Base-by-base conservation (phyloP, 1,284 basidiomycete species). In the Termitomyces sp. region DNA sequence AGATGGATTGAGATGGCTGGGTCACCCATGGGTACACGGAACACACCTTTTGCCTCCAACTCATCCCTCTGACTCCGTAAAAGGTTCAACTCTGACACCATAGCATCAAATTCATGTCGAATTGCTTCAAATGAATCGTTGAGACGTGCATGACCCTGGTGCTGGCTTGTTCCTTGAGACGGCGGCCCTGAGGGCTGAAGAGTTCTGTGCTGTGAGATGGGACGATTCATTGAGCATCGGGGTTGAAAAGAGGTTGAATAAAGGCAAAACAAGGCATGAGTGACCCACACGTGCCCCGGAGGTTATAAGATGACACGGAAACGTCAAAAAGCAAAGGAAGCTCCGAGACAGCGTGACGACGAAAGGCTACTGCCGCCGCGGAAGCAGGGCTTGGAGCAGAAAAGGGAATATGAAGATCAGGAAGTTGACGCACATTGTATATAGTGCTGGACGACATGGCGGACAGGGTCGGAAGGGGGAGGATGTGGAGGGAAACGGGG, bases 41-140 rank as follows among this genome's bases (percentile, higher is more conserved):
- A 58, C 58, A 24, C 62, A 94, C 94, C 80, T 78, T 94, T 92
- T 15, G 79, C 78, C 70, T 98, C 94, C 69, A 88, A 91, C 59
- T 98, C 94, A 65, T 97, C 94, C 54, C 92, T 77, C 73, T 96
- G 92, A 34, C 73, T 78, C 59, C 92, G 84, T 65, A 91, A 77
- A 28, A 82, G 67, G 19, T 73, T 75, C 50, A 89, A 76, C 68
- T 97, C 94, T 57, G 80, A 77, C 13, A 83, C 76, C 57, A 95
- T 75, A 50, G 77, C 75, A 57, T 97, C 94, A 66, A 93, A 95
- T 74, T 98, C 95, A 53, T 86, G 82, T 61, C 88, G 83, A 66
- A 97, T 87, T 58, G 81, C 77, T 52, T 96, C 93, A 61, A 98
- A 84, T 34, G 88, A 81, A 57, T 95, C 92, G 57, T 82, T 82